A percentile compares a stretch with the other conserved stretches of the same genome.
Conservation (phyloP, 1,284 basidiomycete genomes). For the Cryptococcus amylolentus region DNA sequence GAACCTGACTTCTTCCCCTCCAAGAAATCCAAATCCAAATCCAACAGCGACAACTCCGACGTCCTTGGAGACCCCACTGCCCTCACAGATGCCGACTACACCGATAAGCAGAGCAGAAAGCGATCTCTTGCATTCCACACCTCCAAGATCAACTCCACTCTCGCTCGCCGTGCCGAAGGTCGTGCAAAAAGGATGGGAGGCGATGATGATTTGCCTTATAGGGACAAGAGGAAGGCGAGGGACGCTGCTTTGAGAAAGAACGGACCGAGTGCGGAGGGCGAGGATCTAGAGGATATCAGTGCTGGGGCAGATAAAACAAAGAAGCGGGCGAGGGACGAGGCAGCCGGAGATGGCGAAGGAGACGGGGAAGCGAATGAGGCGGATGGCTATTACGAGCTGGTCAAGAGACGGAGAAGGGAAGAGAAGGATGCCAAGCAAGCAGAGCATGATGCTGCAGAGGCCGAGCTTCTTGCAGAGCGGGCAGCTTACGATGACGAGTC, state of each 20-base stretch:
- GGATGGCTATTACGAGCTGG: slow-evolving; percentile 82
- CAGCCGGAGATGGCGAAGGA: slow-evolving; percentile 51
- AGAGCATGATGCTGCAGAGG: slow-evolving; percentile 67
- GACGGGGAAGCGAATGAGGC: slow-evolving; percentile 51
- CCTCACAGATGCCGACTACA: slow-evolving; percentile 66
- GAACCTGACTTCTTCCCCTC: slow-evolving; percentile 27
- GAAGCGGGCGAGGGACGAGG: slow-evolving; percentile 51
- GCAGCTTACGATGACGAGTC: slow-evolving; percentile 56
- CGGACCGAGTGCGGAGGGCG: slow-evolving; percentile 35
- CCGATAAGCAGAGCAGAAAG: slow-evolving; percentile 74
- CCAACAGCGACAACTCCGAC: slow-evolving; percentile 52
- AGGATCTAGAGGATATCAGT: slow-evolving; percentile 44
- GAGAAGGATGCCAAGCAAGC: slow-evolving; percentile 74
- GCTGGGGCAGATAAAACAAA: slow-evolving; percentile 45
- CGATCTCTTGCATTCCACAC: slow-evolving; percentile 87
- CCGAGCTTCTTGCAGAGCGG: slow-evolving; percentile 53
- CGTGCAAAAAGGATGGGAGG: slow-evolving; percentile 55
- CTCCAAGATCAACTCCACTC: slow-evolving; percentile 74
- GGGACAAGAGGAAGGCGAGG: slow-evolving; percentile 50
- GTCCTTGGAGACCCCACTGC: slow-evolving; percentile 70
- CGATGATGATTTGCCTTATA: slow-evolving; percentile 69
- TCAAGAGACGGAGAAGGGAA: slow-evolving; percentile 67
- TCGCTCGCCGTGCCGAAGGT: slow-evolving; percentile 67
- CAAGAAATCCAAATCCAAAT: slow-evolving; percentile 28
- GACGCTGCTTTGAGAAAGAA: slow-evolving; percentile 52